Base-by-base conservation (phyloP, 2,329 filamentous ascomycete species). In the Exserohilum turcica region DNA sequence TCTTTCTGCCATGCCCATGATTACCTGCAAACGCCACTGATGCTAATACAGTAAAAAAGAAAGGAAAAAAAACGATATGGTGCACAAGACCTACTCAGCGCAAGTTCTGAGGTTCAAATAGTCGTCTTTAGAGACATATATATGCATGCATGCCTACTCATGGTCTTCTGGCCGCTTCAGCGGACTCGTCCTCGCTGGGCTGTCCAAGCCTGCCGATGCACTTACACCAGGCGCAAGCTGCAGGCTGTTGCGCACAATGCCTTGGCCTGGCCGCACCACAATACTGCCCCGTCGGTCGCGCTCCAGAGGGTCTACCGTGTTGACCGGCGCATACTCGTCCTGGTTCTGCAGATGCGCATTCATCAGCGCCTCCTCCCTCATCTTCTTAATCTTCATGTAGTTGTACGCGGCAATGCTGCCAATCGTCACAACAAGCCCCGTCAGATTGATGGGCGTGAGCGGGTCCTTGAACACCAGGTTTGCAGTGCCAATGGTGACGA, bases 401-500 rank as follows among this genome's bases (percentile, higher is more conserved):
- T 99, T 99, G 76, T 99, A 99, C 12, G 87, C 86, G 5, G 80
- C 86, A 59, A 99, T 99, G 60, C 91, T 92, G 36, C 82, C 79
- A 63, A 97, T 90, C 0, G 94, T 99, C 43, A 96, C 86, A n/a
- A 95, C 70, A 10, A 99, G 80, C 6, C 94, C 94, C 13, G 89
- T 84, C 8, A 97, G 79, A 73, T 99, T 99, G 78, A 99, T 85
- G 0, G 87, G 80, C 0, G 92, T 97, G 39, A 99, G 84, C 43
- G 84, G 85, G 72, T 99, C 94, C 65, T 94, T 84, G 78, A 97
- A 99, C 3, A 96, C 86, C 24, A 95, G 74, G 7, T 91, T 89
- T 0, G 93, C 93, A 0, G 91, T 92, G 35, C 86, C 88, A 67
- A 99, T 97, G 12, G 94, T 99, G 49, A 99, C 87, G 35, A 97